Evolutionary conservation across 108 stramenopile genomes (phyloP).

Genomic region (Aurantiochytrium sp.): DNA sequence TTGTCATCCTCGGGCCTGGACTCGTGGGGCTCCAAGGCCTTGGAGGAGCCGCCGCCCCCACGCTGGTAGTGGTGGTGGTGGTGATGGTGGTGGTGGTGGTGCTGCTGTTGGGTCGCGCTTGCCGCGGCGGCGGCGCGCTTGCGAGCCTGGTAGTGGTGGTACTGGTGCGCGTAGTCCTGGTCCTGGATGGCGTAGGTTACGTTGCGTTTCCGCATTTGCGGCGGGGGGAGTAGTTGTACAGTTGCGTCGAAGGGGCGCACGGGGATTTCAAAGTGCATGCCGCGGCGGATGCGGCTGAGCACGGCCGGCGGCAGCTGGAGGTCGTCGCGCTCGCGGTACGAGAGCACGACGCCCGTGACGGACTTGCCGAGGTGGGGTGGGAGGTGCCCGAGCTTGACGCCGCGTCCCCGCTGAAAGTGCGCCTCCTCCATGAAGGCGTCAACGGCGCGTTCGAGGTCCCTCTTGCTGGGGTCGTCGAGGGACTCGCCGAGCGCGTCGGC

Average conservation of each 20-base stretch:
- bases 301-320: neutral
- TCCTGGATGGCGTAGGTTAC: neutral
- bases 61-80: no score
- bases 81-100: no score
- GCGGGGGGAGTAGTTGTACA: conserved; percentile 2
- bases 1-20: neutral
- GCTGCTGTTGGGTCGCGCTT: no score
- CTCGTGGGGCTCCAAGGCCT: neutral
- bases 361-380: neutral
- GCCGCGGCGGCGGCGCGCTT: no score
- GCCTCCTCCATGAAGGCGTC: conserved; percentile 26
- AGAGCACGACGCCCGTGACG: conserved; percentile 19
- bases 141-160: no score
- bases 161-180: neutral
- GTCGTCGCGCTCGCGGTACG: conserved; percentile 27
- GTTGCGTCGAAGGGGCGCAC: conserved; percentile 20
- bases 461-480: conserved; percentile 7
- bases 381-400: neutral
- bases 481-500: conserved; percentile 28
- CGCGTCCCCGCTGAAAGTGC: neutral
- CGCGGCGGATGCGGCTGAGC: neutral
- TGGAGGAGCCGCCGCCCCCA: no score
- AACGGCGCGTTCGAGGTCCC: conserved; percentile 25
- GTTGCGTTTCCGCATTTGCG: neutral
- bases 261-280: conserved; percentile 27